Conservation (phyloP, 1,139 yeast species). For the Blastobotrys serpentis region DNA sequence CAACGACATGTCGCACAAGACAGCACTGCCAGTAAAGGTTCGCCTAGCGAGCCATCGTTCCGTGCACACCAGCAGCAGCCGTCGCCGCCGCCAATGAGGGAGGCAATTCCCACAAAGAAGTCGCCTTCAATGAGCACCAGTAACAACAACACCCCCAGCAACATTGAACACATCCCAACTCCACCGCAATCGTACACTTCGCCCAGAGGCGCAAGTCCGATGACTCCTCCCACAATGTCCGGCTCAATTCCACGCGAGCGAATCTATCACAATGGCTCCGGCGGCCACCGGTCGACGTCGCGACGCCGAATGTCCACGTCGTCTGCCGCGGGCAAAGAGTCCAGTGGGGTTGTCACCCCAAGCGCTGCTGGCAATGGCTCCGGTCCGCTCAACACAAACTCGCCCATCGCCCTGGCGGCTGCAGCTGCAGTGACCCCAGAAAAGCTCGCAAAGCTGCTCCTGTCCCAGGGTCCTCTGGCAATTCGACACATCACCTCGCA, state of each 20-base stretch:
- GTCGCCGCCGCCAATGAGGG: background rate
- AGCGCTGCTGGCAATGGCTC: slow-evolving; percentile 29
- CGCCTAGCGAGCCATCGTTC: background rate
- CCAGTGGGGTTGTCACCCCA: no score
- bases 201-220: slow-evolving; percentile 5
- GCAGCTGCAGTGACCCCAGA: slow-evolving; percentile 84
- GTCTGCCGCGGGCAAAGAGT: slow-evolving; percentile 17
- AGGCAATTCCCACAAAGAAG: no score
- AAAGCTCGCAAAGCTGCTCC: slow-evolving; percentile 65
- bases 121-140: no score
- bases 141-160: slow-evolving; percentile 1
- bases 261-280: slow-evolving; percentile 3
- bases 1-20: no score
- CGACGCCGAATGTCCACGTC: slow-evolving; percentile 20
- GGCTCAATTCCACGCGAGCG: slow-evolving; percentile 11
- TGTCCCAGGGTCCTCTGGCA: slow-evolving; percentile 82
- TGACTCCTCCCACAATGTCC: slow-evolving; percentile 10
- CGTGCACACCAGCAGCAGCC: background rate
- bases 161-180: background rate
- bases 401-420: slow-evolving; percentile 86
- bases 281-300: slow-evolving; percentile 10
- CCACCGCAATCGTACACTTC: slow-evolving; percentile 7
- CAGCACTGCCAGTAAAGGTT: no score
- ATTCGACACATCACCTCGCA: slow-evolving; percentile 86
- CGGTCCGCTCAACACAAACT: slow-evolving; percentile 60